phyloP scores from a whole-genome alignment of 176 grass and related monocot genomes.

The Saccharum spontaneum region DNA sequence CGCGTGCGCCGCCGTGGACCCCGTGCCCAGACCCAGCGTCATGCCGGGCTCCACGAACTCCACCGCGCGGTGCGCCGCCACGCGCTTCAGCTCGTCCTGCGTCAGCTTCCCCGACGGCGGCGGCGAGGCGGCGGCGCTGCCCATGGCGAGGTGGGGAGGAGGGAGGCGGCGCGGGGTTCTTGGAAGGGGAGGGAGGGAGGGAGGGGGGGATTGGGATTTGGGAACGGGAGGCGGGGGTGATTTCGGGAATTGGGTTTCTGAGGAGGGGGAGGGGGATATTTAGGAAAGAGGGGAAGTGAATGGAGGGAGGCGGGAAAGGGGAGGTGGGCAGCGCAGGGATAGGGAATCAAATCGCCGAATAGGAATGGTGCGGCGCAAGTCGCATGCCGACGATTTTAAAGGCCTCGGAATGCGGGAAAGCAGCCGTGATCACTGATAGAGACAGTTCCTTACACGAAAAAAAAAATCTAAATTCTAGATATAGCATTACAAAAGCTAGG shows the following conservation, averaged over 20 bases:
- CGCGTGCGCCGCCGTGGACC: constrained; percentile 73
- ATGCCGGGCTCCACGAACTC: constrained; percentile 48
- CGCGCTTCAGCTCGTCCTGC: constrained; percentile 75
- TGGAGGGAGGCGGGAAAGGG: neutral
- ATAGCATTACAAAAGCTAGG: too few species aligned
- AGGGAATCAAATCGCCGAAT: neutral
- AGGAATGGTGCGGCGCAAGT: neutral
- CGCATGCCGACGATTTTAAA: neutral
- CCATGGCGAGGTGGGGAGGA: constrained; percentile 16
- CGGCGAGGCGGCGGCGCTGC: constrained; percentile 43
- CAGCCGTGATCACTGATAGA: too few species aligned
- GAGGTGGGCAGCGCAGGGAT: neutral
- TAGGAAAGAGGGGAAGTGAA: neutral
- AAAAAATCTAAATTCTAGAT: too few species aligned
- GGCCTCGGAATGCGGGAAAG: neutral
- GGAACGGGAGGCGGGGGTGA: neutral
- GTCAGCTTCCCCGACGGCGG: constrained; percentile 6
- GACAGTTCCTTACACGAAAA: too few species aligned
- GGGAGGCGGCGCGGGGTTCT: neutral
- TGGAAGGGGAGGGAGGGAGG: neutral
- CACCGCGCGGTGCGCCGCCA: constrained; percentile 62
- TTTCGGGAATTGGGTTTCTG: neutral
- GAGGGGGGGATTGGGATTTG: neutral
- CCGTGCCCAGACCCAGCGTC: constrained; percentile 69
- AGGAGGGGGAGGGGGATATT: neutral